Base-by-base conservation (phyloP, 176 grass and related monocot species). In the Metroxylon sagu region DNA sequence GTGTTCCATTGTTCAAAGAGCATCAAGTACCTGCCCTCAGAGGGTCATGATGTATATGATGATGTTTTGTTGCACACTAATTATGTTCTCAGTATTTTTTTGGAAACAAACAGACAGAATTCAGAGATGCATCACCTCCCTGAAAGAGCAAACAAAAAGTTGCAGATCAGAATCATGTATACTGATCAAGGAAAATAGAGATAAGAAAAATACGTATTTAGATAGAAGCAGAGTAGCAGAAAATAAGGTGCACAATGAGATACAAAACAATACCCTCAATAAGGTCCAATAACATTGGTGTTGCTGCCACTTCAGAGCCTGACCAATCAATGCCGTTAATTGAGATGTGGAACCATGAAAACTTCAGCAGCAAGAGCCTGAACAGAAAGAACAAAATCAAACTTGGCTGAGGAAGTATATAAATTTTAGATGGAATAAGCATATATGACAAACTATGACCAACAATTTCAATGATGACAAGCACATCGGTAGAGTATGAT, bases 231-330 rank as follows among this genome's bases (percentile, higher is more conserved):
- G 26, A 68, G 49, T 18, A 48, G 59, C 52, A 50, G 26, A 62
- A 27, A 23, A 6, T 26, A 23, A 56, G n/a, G 68, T 52, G 15
- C 29, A 64, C 5, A 70, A 39, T 39, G 35, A 10, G 14, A 69
- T 70, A n/a, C 71, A 16, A 69, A 72, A 19, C 51, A 71, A 29
- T 97, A 98, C 87, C 72, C 81, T 92, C 65, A 92, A 66, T n/a
- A 52, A 59, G 5, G 26, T 29, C 16, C 35, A 28, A 28, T 53
- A 83, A 98, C 93, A 87, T 85, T 98, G 93, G 76, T 92, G 81
- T 67, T 98, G 93, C 54, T 98, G 93, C 93, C 93, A 98, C 77
- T 98, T 98, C 69, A 98, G 77, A 77, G 93, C 81, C 67, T 92
- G 93, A 61, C 84, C 88, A 74, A 98, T 98, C 75, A 98, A 80